Conservation (phyloP, 768 basidiomycete genomes). For the Mycena amicta region DNA sequence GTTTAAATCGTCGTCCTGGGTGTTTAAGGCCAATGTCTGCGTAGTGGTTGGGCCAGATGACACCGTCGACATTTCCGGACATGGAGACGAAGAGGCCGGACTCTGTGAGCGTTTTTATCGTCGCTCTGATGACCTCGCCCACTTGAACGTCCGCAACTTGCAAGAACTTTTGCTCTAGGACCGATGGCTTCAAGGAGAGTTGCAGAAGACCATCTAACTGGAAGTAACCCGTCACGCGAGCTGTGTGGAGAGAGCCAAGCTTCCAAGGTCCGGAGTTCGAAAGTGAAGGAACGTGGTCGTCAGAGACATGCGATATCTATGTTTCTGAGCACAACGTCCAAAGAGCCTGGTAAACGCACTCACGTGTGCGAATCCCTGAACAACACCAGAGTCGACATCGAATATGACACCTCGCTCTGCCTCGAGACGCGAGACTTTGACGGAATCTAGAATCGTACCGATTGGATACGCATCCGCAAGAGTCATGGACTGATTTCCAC, state of each 20-base stretch:
- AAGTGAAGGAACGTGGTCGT: constrained; percentile 85
- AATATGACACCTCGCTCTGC: constrained; percentile 81
- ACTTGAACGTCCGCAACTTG: constrained; percentile 81
- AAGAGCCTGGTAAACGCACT: too few species aligned
- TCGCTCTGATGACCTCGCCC: constrained; percentile 86
- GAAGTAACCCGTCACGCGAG: constrained; percentile 86
- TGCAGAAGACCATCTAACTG: constrained; percentile 86
- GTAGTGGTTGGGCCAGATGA: constrained; percentile 93
- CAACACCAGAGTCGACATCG: constrained; percentile 54
- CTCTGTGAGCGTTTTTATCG: constrained; percentile 82
- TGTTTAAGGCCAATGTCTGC: constrained; percentile 95
- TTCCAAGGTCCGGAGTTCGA: constrained; percentile 82
- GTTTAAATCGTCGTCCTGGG: constrained; percentile 88
- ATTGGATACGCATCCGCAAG: constrained; percentile 68
- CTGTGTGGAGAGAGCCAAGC: constrained; percentile 74
- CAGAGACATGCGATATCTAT: constrained; percentile 92
- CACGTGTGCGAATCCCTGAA: constrained; percentile 89
- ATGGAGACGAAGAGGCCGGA: constrained; percentile 83
- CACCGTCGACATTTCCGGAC: constrained; percentile 86
- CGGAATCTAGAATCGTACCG: constrained; percentile 70
- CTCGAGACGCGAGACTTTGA: constrained; percentile 76
- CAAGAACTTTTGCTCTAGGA: constrained; percentile 85
- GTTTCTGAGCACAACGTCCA: constrained; percentile 18
- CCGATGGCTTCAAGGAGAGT: constrained; percentile 79
- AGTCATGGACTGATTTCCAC: constrained; percentile 23